Base-by-base conservation (phyloP, 164 flowering plant genomes). In the Liriodendron chinense region DNA sequence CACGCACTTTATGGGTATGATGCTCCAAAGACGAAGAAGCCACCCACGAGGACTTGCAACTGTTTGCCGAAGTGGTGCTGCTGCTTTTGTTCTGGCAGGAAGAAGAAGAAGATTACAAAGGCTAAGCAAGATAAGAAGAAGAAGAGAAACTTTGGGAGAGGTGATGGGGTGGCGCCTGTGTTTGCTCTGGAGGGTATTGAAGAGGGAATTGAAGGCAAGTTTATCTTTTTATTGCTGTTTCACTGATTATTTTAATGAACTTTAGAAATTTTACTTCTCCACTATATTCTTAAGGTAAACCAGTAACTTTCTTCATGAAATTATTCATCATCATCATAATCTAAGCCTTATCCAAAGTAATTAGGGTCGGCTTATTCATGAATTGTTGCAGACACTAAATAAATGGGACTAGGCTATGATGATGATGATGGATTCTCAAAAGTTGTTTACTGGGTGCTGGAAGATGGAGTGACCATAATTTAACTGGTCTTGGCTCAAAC, bases 51-150 rank as follows among this genome's bases (percentile, higher is more conserved):
- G 75, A 88, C 91, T 21, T 88, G 90, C 81, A 88, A 89, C 75
- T 90, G 89, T 74, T 87, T 26, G 90, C 91, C 87, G 24, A 85
- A 85, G 75, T 88, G 91, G 90, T 85, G 86, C 75, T 87, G 85
- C 80, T 88, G 81, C 76, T 84, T 80, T 75, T 78, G 85, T 68
- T 68, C 85, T 24, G 78, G 86, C 66, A 84, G 79, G 82, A 88
- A 69, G 80, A 88, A 86, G 80, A 83, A 81, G 83, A 88, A 84
- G 73, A 66, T 72, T 8, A 80, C 80, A 57, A 86, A 84, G 78
- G 64, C 75, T 53, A 87, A 85, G 77, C 34, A 78, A 24, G 85
- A 85, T 48, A 88, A 89, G 86, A 88, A 86, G 70, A 79, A 75
- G 76, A 79, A 75, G 76, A 79, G 50, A 77, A 67, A 66, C 77